A percentile compares a stretch with the other conserved stretches of the same genome.
Evolutionary conservation across 257 asterid genomes (phyloP).

Genomic region (Solanum bulbocastanum): DNA sequence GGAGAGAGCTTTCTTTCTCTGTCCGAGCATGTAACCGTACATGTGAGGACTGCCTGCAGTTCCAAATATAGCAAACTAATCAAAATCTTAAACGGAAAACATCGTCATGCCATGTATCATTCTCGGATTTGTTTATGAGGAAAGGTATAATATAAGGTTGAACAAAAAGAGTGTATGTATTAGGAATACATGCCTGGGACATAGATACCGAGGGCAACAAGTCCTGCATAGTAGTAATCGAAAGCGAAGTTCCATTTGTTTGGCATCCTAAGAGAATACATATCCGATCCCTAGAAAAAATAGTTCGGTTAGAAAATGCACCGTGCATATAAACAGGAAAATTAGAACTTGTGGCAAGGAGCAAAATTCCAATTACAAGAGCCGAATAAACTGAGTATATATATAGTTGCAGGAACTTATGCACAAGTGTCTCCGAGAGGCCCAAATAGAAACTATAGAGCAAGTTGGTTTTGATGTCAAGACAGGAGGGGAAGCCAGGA

Average conservation of each 20-base stretch:
- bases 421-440: background rate
- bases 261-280: conserved; percentile 70
- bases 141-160: background rate
- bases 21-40: conserved; percentile 75
- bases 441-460: background rate
- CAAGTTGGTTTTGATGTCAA: background rate
- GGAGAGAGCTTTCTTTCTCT: conserved; percentile 79
- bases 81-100: background rate
- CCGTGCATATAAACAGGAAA: background rate
- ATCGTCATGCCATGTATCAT: background rate
- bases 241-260: conserved; percentile 69
- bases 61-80: background rate
- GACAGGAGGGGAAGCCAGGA: background rate
- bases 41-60: conserved; percentile 61
- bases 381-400: background rate
- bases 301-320: background rate
- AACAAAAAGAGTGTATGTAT: background rate
- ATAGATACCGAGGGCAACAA: conserved; percentile 46
- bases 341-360: background rate
- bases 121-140: background rate
- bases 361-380: background rate
- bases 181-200: conserved; percentile 43
- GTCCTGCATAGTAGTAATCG: conserved; percentile 60
- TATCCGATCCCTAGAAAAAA: conserved; percentile 35
- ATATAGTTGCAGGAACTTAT: background rate